A percentile compares a stretch with the other conserved stretches of the same genome.
Conservation (phyloP, 208 protist genomes). For the Vickermania ingenoplastis region DNA sequence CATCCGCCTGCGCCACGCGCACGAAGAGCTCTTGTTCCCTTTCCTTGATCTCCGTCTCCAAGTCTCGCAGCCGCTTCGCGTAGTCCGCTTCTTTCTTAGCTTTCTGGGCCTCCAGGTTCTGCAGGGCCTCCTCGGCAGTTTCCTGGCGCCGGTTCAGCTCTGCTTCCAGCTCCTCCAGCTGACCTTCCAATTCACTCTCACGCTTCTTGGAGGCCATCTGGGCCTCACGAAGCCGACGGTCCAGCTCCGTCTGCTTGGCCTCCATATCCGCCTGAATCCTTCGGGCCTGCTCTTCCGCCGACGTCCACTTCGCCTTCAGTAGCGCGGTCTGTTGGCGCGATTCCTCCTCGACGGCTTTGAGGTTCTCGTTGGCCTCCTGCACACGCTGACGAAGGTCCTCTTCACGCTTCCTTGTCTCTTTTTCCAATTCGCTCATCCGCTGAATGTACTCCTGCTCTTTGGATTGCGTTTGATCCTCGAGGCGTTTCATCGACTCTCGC, state of each 20-base stretch:
- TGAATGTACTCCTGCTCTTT: constrained; percentile 36
- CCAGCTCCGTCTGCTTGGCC: constrained; percentile 48
- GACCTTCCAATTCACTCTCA: constrained; percentile 5
- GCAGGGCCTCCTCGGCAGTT: constrained; percentile 36
- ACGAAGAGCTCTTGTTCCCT: constrained; percentile 23
- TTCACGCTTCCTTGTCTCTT: constrained; percentile 29
- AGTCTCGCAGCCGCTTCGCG: constrained; percentile 27
- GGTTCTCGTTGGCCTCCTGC: constrained; percentile 26
- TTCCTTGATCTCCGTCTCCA: constrained; percentile 35
- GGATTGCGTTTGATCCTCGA: constrained; percentile 18
- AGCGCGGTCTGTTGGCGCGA: constrained; percentile 26
- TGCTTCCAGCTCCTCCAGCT: constrained; percentile 33
- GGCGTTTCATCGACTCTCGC: not conserved
- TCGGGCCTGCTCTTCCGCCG: constrained; percentile 33
- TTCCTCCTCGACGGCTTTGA: constrained; percentile 29
- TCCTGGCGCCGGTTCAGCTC: constrained; percentile 31
- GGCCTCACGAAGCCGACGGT: constrained; percentile 32
- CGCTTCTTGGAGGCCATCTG: constrained; percentile 1
- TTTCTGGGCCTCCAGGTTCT: constrained; percentile 25
- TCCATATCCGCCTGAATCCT: constrained; percentile 31
- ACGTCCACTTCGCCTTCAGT: constrained; percentile 32
- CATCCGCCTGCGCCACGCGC: constrained; percentile 27
- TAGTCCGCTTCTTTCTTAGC: constrained; percentile 40
- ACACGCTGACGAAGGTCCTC: constrained; percentile 16
- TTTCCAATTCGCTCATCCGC: constrained; percentile 22